phyloP scores from a whole-genome alignment of 495 filamentous ascomycete species.

The Penicillium arizonense region DNA sequence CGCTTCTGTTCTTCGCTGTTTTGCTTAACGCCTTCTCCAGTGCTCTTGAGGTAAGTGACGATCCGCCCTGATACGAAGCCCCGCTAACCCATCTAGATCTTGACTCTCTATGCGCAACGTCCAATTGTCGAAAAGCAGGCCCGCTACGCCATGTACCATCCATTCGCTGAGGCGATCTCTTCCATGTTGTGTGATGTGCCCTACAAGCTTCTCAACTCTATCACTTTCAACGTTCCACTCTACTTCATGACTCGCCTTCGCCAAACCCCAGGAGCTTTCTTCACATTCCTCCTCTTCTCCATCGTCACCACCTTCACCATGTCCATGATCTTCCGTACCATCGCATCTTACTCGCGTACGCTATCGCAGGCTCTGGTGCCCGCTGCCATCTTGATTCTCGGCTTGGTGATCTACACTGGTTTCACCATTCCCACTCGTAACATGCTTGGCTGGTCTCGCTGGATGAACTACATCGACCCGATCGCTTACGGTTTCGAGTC shows the following conservation, averaged over 20 bases:
- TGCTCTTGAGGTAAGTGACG: conserved; percentile 63
- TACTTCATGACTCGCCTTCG: conserved; percentile 62
- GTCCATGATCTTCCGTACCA: conserved; percentile 55
- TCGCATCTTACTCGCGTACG: conserved; percentile 50
- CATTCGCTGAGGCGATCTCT: conserved; percentile 60
- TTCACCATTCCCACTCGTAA: conserved; percentile 50
- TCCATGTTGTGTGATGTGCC: conserved; percentile 63
- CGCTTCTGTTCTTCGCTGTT: conserved; percentile 89
- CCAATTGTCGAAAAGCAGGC: conserved; percentile 69
- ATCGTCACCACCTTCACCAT: conserved; percentile 59
- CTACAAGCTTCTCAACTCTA: conserved; percentile 49
- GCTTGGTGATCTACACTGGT: conserved; percentile 52
- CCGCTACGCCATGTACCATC: conserved; percentile 66
- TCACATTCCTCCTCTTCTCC: conserved; percentile 58
- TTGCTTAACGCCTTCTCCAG: conserved; percentile 86
- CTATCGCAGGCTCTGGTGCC: conserved; percentile 53
- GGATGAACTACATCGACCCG: conserved; percentile 53
- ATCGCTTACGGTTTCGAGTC: conserved; percentile 52
- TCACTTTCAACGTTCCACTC: conserved; percentile 56
- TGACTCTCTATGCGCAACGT: conserved; percentile 59
- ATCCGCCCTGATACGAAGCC: neutral
- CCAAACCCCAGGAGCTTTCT: conserved; percentile 51
- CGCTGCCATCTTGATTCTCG: conserved; percentile 51
- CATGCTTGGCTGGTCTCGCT: conserved; percentile 55
- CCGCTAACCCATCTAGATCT: conserved; percentile 42